A percentile compares a stretch with the other conserved stretches of the same genome.
phyloP scores from a whole-genome alignment of 2,329 filamentous ascomycete species.

The Chaetomium globosum region DNA sequence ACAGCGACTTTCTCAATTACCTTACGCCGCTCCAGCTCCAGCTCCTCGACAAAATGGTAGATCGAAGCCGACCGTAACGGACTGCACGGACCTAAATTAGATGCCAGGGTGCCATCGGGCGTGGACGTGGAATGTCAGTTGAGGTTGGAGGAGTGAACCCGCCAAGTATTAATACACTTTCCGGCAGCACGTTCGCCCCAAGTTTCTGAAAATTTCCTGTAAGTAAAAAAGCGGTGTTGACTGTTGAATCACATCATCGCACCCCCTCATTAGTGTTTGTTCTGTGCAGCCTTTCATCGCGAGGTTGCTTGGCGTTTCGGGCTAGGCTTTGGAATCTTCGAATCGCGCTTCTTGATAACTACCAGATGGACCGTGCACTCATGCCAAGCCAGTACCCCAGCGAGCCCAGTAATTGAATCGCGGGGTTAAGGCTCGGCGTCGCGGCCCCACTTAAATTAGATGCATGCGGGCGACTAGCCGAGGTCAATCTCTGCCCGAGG shows the following conservation, averaged over 20 bases:
- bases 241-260: neutral
- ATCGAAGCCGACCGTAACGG: neutral
- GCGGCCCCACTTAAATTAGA: neutral
- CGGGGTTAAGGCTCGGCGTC: conserved; percentile 24
- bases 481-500: conserved; percentile 7
- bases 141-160: neutral
- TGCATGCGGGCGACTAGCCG: neutral
- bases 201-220: neutral
- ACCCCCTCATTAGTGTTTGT: neutral
- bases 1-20: neutral
- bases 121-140: neutral
- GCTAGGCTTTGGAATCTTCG: neutral
- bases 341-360: neutral
- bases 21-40: neutral
- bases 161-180: neutral
- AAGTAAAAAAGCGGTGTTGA: neutral
- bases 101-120: neutral
- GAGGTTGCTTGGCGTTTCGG: neutral
- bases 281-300: neutral
- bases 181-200: neutral
- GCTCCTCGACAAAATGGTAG: neutral
- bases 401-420: conserved; percentile 15
- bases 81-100: neutral
- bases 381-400: conserved; percentile 19
- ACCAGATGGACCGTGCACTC: conserved; percentile 11